phyloP scores from a whole-genome alignment of 331 rosid species.

The Malus hybrid region DNA sequence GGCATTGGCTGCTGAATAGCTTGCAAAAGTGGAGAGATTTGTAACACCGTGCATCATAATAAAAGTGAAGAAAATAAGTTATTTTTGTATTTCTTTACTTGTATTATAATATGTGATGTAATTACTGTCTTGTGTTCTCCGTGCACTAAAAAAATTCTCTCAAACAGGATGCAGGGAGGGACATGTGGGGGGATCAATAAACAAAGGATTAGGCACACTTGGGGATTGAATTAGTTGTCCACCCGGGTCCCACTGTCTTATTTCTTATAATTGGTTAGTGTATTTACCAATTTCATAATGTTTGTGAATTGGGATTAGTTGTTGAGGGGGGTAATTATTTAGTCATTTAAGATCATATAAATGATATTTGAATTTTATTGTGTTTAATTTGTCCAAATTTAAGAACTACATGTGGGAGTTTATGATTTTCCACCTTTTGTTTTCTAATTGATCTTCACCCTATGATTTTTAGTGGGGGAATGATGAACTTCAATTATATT shows the following conservation, averaged over 20 bases:
- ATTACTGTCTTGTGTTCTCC: no score
- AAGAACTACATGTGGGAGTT: neutral
- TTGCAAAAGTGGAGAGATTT: neutral
- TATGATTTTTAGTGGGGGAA: neutral
- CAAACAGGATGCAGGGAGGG: conserved; percentile 26
- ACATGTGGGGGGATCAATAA: conserved; percentile 44
- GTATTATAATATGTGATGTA: no score
- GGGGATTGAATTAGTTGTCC: conserved; percentile 53
- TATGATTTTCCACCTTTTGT: neutral
- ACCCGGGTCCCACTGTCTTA: conserved; percentile 49
- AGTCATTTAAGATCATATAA: neutral
- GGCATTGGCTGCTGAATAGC: neutral
- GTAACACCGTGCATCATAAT: neutral
- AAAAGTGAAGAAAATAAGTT: neutral
- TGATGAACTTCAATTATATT: neutral
- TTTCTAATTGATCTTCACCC: no score
- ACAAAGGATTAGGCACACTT: conserved; percentile 42
- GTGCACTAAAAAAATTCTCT: conserved; percentile 8
- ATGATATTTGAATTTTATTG: neutral
- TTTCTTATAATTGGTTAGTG: neutral
- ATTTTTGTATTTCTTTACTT: neutral
- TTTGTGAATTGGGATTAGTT: neutral
- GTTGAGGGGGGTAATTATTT: neutral
- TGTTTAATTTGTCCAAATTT: neutral
- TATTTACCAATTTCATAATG: no score